Evolutionary conservation across 495 filamentous ascomycete genomes (phyloP).

Genomic region (Penicillium parvum): DNA sequence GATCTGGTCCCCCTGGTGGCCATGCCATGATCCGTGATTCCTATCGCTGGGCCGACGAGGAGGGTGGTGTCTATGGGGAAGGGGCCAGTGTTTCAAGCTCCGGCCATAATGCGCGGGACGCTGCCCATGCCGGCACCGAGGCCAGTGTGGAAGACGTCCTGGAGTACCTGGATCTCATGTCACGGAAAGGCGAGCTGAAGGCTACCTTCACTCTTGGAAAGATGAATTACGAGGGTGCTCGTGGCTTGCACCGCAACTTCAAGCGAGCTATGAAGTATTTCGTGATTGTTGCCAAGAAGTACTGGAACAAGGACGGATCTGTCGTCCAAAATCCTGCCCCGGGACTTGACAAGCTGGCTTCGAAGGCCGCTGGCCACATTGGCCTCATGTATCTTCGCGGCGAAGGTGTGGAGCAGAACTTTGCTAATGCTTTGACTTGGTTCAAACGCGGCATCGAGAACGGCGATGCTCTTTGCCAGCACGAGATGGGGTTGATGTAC

Average conservation of each 20-base stretch:
- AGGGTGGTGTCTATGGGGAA: constrained; percentile 90
- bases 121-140: constrained; percentile 66
- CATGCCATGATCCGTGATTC: constrained; percentile 68
- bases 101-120: constrained; percentile 74
- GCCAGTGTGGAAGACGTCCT: constrained; percentile 88
- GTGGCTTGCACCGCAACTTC: constrained; percentile 68
- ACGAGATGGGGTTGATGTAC: constrained; percentile 81
- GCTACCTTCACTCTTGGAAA: constrained; percentile 85
- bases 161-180: constrained; percentile 92
- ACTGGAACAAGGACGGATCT: constrained; percentile 78
- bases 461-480: constrained; percentile 81
- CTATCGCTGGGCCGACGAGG: constrained; percentile 77
- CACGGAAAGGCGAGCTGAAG: constrained; percentile 87
- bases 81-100: constrained; percentile 89
- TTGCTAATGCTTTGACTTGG: constrained; percentile 72
- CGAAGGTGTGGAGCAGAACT: constrained; percentile 81
- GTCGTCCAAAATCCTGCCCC: constrained; percentile 48
- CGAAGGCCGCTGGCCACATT: constrained; percentile 86
- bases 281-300: constrained; percentile 70
- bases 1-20: constrained; percentile 88
- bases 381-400: constrained; percentile 91
- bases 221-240: constrained; percentile 85
- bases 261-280: constrained; percentile 77
- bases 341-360: constrained; percentile 75
- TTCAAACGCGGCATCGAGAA: constrained; percentile 76